These are phyloP conservation scores for Hyaloperonospora brassicae DNA, from an alignment of 352 stramenopile species.

Conservation along the genomic window DNA sequence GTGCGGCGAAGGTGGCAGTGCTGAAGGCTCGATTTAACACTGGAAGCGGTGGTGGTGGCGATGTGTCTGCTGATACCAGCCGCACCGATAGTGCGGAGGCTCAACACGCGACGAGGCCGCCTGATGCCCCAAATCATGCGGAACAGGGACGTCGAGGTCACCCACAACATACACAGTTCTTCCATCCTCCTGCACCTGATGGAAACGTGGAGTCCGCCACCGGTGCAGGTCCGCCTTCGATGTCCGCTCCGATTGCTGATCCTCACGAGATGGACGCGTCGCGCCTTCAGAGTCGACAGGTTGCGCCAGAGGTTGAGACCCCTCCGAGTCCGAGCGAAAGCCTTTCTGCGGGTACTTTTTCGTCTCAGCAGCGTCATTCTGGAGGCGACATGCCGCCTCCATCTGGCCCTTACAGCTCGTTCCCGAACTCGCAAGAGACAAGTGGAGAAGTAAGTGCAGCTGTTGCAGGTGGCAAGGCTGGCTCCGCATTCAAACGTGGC, in stretches of 20 bases:
- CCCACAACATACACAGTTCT: slow-evolving; percentile 26
- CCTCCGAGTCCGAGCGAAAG: background rate
- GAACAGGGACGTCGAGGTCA: slow-evolving; percentile 22
- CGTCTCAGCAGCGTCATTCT: slow-evolving; percentile 8
- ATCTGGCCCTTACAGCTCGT: slow-evolving; percentile 5
- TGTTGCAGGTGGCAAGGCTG: slow-evolving; percentile 1
- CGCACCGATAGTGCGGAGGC: slow-evolving; percentile 3
- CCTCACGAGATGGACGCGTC: slow-evolving; percentile 2
- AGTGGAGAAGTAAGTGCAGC: slow-evolving; percentile 1
- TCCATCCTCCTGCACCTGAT: slow-evolving; percentile 18
- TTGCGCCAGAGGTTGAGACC: background rate
- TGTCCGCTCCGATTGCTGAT: background rate
- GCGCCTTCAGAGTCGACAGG: slow-evolving; percentile 2
- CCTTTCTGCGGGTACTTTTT: slow-evolving; percentile 1
- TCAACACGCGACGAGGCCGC: slow-evolving; percentile 4
- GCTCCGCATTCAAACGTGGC: slow-evolving; percentile 4
- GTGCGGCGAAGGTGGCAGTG: slow-evolving; percentile 32
- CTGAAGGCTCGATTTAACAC: slow-evolving; percentile 29
- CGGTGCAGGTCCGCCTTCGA: slow-evolving; percentile 1
- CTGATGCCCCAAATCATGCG: slow-evolving; percentile 2
- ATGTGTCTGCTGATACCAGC: background rate
- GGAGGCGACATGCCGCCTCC: slow-evolving; percentile 8
- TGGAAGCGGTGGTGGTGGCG: slow-evolving; percentile 6
- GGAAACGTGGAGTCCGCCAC: slow-evolving; percentile 10
- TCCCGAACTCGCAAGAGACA: slow-evolving; percentile 4